Base-by-base conservation (phyloP, 2,329 filamentous ascomycete genomes). In the Diaporthe aspalathi region DNA sequence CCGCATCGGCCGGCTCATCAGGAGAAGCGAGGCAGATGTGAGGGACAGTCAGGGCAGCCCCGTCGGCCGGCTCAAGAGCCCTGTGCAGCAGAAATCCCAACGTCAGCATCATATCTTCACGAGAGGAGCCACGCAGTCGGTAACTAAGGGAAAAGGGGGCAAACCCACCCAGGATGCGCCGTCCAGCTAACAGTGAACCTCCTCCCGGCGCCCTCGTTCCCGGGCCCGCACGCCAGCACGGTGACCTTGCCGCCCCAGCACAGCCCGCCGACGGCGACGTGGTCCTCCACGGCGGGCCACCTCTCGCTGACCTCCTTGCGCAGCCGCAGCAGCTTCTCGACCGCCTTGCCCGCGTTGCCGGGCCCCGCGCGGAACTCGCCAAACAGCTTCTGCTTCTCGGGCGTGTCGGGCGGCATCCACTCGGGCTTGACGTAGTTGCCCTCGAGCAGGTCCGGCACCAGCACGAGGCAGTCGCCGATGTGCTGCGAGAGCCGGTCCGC, bases 21-120 rank as follows among this genome's bases (percentile, higher is more conserved):
- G 83, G 83, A 8, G 86, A 87, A 1, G 87, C 85, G 3, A 89
- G 79, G 22, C 84, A 76, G 54, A 88, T 80, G 72, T 88, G 83
- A 2, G 87, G 86, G 12, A 83, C 83, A 0, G 78, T 83, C 27
- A 86, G 73, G 2, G 77, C 80, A 72, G 83, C 78, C 2, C 81
- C 85, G 66, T 89, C 86, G 16, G 79, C 79, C 20, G 75, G 74
- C 4, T 83, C 81, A 38, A 85, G 66, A 52, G 73, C 57, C 27
- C 79, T 81, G 16, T 81, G 14, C n/a, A n/a, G 38, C 2, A 47
- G 16, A 17, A 2, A 38, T 2, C 35, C n/a, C 2, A 1, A 9
- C 17, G 17, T 71, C 17, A 71, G 63, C 49, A 32, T 38, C 29
- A 22, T 27, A 11, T 9, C 5, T 12, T 29, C 16, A 5, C 22